Base-by-base conservation (phyloP, 1,284 basidiomycete species). In the Microbotryum scabiosae region DNA sequence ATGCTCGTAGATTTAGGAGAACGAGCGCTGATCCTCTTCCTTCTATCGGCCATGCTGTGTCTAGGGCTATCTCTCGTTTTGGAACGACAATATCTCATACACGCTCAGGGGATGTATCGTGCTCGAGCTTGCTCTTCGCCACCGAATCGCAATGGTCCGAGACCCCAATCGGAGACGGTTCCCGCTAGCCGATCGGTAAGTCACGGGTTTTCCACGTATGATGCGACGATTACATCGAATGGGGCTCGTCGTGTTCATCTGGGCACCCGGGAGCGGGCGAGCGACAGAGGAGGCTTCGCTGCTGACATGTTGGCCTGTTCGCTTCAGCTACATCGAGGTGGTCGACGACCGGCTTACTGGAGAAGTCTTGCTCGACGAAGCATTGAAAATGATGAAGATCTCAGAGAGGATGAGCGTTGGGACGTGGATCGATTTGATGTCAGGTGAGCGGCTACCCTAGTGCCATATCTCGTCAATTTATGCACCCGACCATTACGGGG, bases 1-100 rank as follows among this genome's bases (percentile, higher is more conserved):
- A 41, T 41, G 12, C 36, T 16, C 36, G 36, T 18, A 4, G 10
- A 16, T 2, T 41, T 5, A 16, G 36, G 36, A 18, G 36, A 12
- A 41, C 36, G 14, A 12, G 14, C 36, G 14, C 36, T 41, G 36
- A 41, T 41, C 36, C 12, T 41, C 36, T 4, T 41, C 36, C 12
- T 41, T 12, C 36, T 41, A 4, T 23, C 47, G 9, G 16, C 26
- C 47, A 41, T 41, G 6, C 36, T 18, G 36, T 41, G 36, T 41
- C 14, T 69, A 91, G 87, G 90, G 90, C 48, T 93, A 93, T 74
- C 83, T 94, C 21, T 92, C 90, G 1, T 94, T 96, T 75, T 94
- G 90, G 91, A 97, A 97, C 75, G 92, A 97, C 79, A 96, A 94
- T 77, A 97, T 96, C 68, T 94, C 90, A 0, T 97, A 97, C 75